Percentiles rank a stretch among this genome's conserved stretches.
These are phyloP conservation scores for Verbascum thapsus DNA, from an alignment of 257 asterid genomes.

Conservation along the genomic window DNA sequence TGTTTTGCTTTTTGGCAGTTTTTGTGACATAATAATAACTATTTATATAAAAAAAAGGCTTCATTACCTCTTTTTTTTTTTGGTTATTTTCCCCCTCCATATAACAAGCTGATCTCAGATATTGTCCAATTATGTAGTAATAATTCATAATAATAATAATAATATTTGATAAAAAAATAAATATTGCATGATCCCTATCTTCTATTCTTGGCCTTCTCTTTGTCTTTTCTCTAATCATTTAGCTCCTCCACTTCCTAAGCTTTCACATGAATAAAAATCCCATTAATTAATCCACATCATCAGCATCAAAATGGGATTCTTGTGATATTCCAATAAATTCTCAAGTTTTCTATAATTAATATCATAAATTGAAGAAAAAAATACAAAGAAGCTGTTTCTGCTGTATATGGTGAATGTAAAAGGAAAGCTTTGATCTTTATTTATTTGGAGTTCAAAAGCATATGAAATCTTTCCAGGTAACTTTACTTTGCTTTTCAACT, in stretches of 20 bases:
- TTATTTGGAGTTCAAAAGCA: too few relatives aligned
- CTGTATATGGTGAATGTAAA: too few relatives aligned
- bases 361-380: not conserved
- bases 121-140: conserved; percentile 25
- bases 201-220: conserved; percentile 36
- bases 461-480: too few relatives aligned
- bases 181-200: conserved; percentile 39
- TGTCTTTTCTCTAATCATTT: conserved; percentile 49
- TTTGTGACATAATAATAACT: conserved; percentile 22
- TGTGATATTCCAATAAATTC: too few relatives aligned
- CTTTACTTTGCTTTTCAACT: conserved; percentile 5
- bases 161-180: conserved; percentile 20
- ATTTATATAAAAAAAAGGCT: not conserved
- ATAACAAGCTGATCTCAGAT: conserved; percentile 41
- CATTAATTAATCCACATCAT: too few relatives aligned
- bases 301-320: too few relatives aligned
- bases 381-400: conserved; percentile 26
- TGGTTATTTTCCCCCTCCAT: conserved; percentile 36
- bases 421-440: conserved; percentile 20
- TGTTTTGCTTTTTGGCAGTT: conserved; percentile 41
- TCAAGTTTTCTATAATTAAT: too few relatives aligned
- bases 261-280: conserved; percentile 28
- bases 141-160: not conserved
- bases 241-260: conserved; percentile 36
- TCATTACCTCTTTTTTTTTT: conserved; percentile 25